Evolutionary conservation across 1,284 basidiomycete species (phyloP), one percentile per base, ranked within the genome.

Genomic region (Fomitopsis pinicola): DNA sequence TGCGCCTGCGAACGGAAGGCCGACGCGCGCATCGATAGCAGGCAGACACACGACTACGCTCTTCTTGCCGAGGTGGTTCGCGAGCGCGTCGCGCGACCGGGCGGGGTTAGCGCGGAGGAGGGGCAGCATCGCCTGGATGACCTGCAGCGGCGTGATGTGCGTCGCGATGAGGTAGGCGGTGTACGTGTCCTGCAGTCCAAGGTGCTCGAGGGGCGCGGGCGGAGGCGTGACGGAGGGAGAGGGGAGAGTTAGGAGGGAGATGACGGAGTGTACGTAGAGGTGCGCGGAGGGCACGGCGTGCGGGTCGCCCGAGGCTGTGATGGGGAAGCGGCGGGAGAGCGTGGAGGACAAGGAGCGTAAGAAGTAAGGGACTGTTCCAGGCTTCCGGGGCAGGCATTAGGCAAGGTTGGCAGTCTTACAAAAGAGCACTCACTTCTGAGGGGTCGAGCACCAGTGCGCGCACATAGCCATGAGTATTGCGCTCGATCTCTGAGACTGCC

Each of bases 381-480:
- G 86, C 89, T 92, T 10, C 10, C 1, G 4, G 19, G 28, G 35
- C 28, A 10, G 35, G 61, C 12, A 46, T 67, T 33, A 63, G 61
- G 26, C 22, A 55, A 35, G 56, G 45, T 26, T 44, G 38, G 19
- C 40, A 35, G 38, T 30, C 28, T n/a, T 38, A 30, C 33, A 50
- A 22, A 57, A 9, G 52, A 22, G 26, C 17, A 71, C 80, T 45
- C 70, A 89, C 91, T 78, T 91, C 87, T 58, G 77, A 77, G 0
- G 92, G 87, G 73, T 94, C 87, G 50, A 94, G 81, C 22, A 94
- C 85, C 61, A 94, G 80, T 1, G 88, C 91, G 56, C 88, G 86
- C 60, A 94, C 82, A 73, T 84, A 94, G 50, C 92, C 92, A 67
- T 86, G 79, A 38, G 84, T 82, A 63, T 78, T 76, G 46, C 77